Evolutionary conservation across 208 protist species (phyloP), one percentile per base, ranked within the genome.

Genomic region (Leishmania guyanensis): DNA sequence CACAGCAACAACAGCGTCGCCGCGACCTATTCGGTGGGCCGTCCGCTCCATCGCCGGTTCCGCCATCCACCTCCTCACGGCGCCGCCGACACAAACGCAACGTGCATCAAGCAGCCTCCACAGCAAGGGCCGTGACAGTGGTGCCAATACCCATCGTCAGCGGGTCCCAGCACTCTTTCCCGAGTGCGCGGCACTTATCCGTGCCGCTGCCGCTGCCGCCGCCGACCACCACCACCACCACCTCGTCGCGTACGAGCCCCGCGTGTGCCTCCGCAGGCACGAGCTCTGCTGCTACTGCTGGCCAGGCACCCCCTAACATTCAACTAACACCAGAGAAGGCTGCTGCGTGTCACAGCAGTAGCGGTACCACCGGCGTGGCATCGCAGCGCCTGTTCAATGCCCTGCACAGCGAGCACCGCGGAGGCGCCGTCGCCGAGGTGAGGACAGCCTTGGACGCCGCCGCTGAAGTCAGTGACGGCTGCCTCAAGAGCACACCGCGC

Each of bases 311-410:
- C n/a, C 62, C 62, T 10, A 29, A 36, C 62, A 10, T 66, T 29
- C 62, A 12, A 10, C 16, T 4, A 9, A 26, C 62, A 5, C 29
- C 62, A 9, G 62, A 39, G 62, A 66, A 26, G 62, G 53, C 16
- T 56, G 0, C 62, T 39, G 20, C 33, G 20, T 20, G 39, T 50
- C 33, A 20, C 48, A 60, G 5, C 48, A 58, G 10, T 12, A 75
- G 70, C n/a, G 26, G 36, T n/a, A 58, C 10, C 22, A 51, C 20
- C 46, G 58, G 70, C 48, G 70, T 51, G 46, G 3, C 70, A 6
- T 46, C 70, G 70, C 70, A 48, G 48, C 70, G 70, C 12, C 70
- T 75, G 22, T 3, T 75, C 22, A 26, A 75, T 51, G 70, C n/a
- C 26, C 70, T 75, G 3, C 48, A 22, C 70, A 75, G 48, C 70